Evolutionary conservation across 2,329 filamentous ascomycete genomes (phyloP).

Genomic region (Pyricularia sp.): DNA sequence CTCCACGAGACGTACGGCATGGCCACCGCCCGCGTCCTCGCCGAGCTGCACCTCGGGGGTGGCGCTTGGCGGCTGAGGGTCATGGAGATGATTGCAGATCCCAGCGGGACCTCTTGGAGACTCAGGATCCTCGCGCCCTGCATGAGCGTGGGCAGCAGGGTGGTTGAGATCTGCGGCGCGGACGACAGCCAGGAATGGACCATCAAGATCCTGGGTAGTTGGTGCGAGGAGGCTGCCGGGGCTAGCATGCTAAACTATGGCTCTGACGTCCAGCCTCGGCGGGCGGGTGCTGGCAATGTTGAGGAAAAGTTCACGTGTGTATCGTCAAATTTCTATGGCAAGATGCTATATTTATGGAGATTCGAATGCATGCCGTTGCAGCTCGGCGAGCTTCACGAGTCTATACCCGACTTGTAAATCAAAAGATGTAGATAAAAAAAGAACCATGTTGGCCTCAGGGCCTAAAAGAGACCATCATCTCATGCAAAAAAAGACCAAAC

Average conservation of each 20-base stretch:
- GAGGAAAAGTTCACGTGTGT: slow-evolving; percentile 35
- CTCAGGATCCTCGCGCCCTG: slow-evolving; percentile 69
- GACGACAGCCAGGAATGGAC: slow-evolving; percentile 36
- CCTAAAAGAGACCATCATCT: not conserved
- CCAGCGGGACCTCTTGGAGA: slow-evolving; percentile 11
- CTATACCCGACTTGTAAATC: not conserved
- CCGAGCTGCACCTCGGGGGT: slow-evolving; percentile 59
- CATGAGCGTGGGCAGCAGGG: slow-evolving; percentile 78
- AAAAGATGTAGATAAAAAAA: not conserved
- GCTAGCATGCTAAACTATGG: slow-evolving; percentile 81
- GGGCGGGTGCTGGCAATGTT: slow-evolving; percentile 12
- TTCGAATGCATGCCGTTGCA: not conserved
- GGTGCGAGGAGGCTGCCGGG: slow-evolving; percentile 68
- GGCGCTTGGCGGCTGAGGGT: slow-evolving; percentile 83
- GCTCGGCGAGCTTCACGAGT: not conserved
- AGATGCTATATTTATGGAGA: slow-evolving; percentile 58
- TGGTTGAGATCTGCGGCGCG: slow-evolving; percentile 40
- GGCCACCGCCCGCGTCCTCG: slow-evolving; percentile 41
- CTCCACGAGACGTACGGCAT: slow-evolving; percentile 28
- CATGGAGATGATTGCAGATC: slow-evolving; percentile 22
- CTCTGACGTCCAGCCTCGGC: slow-evolving; percentile 52
- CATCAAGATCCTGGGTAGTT: slow-evolving; percentile 52
- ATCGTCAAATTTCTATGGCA: slow-evolving; percentile 72
- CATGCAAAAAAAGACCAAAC: not conserved
- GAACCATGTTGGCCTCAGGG: not conserved